Percentiles rank a stretch among this genome's conserved stretches.
Evolutionary conservation across 2,329 filamentous ascomycete genomes (phyloP).

Genomic region (Pseudogymnoascus sp.): DNA sequence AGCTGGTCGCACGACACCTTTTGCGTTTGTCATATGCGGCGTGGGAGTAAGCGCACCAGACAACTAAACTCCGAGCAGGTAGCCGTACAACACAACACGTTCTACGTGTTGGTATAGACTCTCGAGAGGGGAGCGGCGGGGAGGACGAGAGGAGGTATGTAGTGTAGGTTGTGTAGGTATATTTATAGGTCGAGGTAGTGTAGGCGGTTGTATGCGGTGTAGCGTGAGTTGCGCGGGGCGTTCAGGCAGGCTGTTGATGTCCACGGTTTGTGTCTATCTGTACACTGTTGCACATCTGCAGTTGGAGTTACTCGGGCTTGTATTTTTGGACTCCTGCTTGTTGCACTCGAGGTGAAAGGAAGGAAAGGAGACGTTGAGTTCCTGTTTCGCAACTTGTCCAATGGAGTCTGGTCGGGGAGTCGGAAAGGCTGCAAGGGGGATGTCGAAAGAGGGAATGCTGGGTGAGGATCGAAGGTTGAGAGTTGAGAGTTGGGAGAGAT

Average conservation of each 20-base stretch:
- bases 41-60: conserved; percentile 20
- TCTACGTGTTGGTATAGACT: neutral
- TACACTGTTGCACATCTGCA: neutral
- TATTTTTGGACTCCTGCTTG: neutral
- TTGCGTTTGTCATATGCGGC: conserved; percentile 30
- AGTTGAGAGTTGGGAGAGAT: neutral
- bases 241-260: neutral
- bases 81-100: conserved; percentile 19
- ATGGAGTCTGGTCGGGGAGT: neutral
- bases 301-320: neutral
- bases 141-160: neutral
- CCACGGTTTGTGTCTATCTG: neutral
- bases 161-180: neutral
- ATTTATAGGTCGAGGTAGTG: neutral
- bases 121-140: neutral
- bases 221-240: neutral
- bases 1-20: conserved; percentile 27
- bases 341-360: neutral
- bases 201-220: neutral
- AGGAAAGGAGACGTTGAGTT: neutral
- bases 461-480: neutral
- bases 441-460: neutral
- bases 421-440: neutral
- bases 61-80: conserved; percentile 23
- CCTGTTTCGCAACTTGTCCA: neutral